Percentiles rank a stretch among this genome's conserved stretches.
phyloP scores from a whole-genome alignment of 2,329 filamentous ascomycete species.

The Aspergillus udagawae region DNA sequence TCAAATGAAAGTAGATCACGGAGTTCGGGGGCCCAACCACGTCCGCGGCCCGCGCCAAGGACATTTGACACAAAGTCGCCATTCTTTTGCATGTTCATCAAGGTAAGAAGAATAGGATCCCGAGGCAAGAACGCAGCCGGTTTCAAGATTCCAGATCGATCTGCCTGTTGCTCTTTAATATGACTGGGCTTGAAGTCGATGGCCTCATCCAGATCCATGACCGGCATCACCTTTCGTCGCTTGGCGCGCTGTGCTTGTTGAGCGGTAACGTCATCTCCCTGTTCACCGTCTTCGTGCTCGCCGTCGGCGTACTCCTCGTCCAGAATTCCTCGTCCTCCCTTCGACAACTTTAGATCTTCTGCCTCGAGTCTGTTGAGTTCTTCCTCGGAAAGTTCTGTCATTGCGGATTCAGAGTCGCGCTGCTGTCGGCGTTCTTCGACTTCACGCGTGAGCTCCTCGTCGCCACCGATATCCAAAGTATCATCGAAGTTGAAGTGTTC shows the following conservation, averaged over 20 bases:
- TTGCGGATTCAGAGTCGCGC: conserved; percentile 65
- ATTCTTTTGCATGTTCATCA: conserved; percentile 88
- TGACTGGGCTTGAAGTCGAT: conserved; percentile 72
- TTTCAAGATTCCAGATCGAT: conserved; percentile 82
- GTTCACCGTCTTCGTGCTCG: conserved; percentile 46
- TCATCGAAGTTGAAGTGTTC: conserved; percentile 61
- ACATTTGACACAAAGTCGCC: conserved; percentile 86
- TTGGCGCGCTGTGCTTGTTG: conserved; percentile 70
- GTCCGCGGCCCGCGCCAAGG: conserved; percentile 73
- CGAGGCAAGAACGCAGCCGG: conserved; percentile 77
- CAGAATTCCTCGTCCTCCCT: conserved; percentile 39
- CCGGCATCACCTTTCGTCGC: conserved; percentile 59
- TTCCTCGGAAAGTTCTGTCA: conserved; percentile 66
- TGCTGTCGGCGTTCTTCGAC: conserved; percentile 47
- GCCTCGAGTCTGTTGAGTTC: conserved; percentile 42
- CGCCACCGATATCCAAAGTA: conserved; percentile 46
- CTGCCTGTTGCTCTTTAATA: conserved; percentile 81
- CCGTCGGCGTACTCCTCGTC: conserved; percentile 42
- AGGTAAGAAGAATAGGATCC: conserved; percentile 77
- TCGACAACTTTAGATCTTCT: conserved; percentile 28
- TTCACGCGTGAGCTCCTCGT: conserved; percentile 52
- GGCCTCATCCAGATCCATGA: conserved; percentile 75
- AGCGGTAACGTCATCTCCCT: conserved; percentile 49
- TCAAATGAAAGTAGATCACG: conserved; percentile 88
- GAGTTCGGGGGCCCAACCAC: conserved; percentile 86